Base-by-base conservation (phyloP, 2,329 filamentous ascomycete species). In the Cladosporium sphaerospermum region DNA sequence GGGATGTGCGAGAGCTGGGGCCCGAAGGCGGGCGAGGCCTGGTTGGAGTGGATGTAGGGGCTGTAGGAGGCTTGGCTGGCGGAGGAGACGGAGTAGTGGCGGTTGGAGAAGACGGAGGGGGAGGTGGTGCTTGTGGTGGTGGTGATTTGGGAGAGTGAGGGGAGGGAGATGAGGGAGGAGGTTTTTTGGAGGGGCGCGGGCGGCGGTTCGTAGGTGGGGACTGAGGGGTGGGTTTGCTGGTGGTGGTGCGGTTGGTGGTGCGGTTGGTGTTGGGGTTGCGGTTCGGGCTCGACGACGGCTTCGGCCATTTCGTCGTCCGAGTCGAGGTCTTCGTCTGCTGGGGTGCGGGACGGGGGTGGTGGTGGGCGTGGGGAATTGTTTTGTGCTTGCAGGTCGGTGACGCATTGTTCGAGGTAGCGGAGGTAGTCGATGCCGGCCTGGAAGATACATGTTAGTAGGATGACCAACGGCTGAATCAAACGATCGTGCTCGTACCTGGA, bases 361-460 rank as follows among this genome's bases (percentile, higher is more conserved):
- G 48, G 57, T 23, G 57, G 57, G 9, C 57, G 53, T 4, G 63
- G 56, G 40, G 64, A 62, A 46, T 71, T 36, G 66, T 68, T 67
- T 51, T 72, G 74, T 4, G 78, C 78, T 68, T 96, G 90, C 52
- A 97, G 77, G 64, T 92, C 87, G 32, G 78, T 71, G 36, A 96
- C 83, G 64, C 92, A 97, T 66, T 89, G 85, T 68, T 97, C 88
- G 11, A 99, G 80, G 67, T 99, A 99, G 56, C 88, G 86, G 58
- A 97, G 83, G 63, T 99, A 97, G 63, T 97, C 93, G 56, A 97
- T 97, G 44, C 90, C 93, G 4, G 92, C 92, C 90, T 96, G 59
- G 43, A 5, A 5, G 11, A 41, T 5, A 7, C 1, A 7, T 28
- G 23, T 28, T 7, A 28, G 4, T 28, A 28, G 9, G 42, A 23